A percentile compares a stretch with the other conserved stretches of the same genome.
Conservation (phyloP, 176 grass and related monocot species). For the Aegilops tauschii region DNA sequence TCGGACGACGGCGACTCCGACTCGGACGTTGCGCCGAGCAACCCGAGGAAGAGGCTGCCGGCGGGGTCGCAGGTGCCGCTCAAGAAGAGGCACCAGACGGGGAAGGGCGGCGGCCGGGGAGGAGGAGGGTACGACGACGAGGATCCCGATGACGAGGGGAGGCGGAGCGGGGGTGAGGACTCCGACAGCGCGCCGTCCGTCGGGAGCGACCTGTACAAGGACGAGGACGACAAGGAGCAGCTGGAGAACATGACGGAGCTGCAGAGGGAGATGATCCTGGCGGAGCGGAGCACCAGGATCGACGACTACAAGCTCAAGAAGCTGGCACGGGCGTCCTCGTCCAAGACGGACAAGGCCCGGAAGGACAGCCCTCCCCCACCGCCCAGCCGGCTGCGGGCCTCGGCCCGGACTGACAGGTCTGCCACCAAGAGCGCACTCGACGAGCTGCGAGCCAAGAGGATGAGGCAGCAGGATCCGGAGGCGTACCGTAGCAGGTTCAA, state of each 20-base stretch:
- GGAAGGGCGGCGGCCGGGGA: slow-evolving; percentile 29
- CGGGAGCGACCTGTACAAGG: slow-evolving; percentile 92
- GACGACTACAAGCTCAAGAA: slow-evolving; percentile 80
- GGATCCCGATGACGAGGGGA: slow-evolving; percentile 29
- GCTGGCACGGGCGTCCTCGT: slow-evolving; percentile 49
- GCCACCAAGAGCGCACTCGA: slow-evolving; percentile 63
- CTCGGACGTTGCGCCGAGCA: slow-evolving; percentile 45
- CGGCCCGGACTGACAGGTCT: slow-evolving; percentile 42
- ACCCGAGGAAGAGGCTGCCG: slow-evolving; percentile 47
- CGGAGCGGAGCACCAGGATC: slow-evolving; percentile 48
- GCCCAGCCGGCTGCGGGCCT: slow-evolving; percentile 34
- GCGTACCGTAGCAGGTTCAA: slow-evolving; percentile 54
- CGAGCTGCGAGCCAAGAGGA: slow-evolving; percentile 56
- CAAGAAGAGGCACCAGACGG: slow-evolving; percentile 74
- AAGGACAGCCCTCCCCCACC: slow-evolving; percentile 71
- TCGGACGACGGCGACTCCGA: slow-evolving; percentile 47
- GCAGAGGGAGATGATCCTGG: slow-evolving; percentile 74
- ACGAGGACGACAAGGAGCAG: slow-evolving; percentile 81
- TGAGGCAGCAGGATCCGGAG: slow-evolving; percentile 67
- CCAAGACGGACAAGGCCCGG: slow-evolving; percentile 51
- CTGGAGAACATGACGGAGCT: slow-evolving; percentile 74
- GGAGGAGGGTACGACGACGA: slow-evolving; percentile 37
- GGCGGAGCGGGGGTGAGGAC: slow-evolving; percentile 40
- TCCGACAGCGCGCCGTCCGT: slow-evolving; percentile 76
- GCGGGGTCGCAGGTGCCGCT: slow-evolving; percentile 71